Conservation (phyloP, 1,139 yeast species). For the Suhomyces atakaporum region DNA sequence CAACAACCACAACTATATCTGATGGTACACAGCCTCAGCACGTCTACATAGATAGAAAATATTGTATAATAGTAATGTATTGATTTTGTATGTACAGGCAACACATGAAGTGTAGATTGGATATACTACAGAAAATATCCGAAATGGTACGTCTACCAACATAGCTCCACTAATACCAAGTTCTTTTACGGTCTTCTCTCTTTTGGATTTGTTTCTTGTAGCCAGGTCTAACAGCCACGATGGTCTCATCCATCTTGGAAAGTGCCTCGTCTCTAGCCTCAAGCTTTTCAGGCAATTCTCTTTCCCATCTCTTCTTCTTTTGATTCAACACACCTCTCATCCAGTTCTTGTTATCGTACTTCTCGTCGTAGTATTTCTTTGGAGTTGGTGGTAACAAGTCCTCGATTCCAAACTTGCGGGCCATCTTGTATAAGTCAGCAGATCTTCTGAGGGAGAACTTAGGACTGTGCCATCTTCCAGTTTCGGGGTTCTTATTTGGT, state of each 20-base stretch:
- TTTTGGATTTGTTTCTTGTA: constrained; percentile 59
- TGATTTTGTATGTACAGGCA: constrained; percentile 13
- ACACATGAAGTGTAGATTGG: too few relatives aligned
- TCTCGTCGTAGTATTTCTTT: constrained; percentile 78
- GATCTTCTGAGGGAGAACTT: constrained; percentile 81
- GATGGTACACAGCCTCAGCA: too few relatives aligned
- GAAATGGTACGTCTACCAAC: too few relatives aligned
- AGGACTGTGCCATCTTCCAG: constrained; percentile 76
- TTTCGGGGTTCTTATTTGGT: constrained; percentile 81
- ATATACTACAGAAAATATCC: too few relatives aligned
- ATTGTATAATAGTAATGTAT: constrained; percentile 8
- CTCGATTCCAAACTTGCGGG: constrained; percentile 75
- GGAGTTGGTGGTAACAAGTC: constrained; percentile 77
- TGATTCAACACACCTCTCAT: constrained; percentile 78
- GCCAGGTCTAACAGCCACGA: constrained; percentile 64
- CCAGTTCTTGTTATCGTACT: constrained; percentile 67
- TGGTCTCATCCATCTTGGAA: constrained; percentile 69
- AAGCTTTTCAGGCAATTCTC: constrained; percentile 63
- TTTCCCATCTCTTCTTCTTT: constrained; percentile 81
- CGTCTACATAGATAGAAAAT: background rate
- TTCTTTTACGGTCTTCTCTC: constrained; percentile 48
- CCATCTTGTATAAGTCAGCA: constrained; percentile 81
- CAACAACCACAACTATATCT: too few relatives aligned
- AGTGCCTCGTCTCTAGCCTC: constrained; percentile 67
- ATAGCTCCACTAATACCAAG: constrained; percentile 39